Evolutionary conservation across 768 basidiomycete genomes (phyloP), one percentile per base, ranked within the genome.

Genomic region (Coprinellus micaceus): DNA sequence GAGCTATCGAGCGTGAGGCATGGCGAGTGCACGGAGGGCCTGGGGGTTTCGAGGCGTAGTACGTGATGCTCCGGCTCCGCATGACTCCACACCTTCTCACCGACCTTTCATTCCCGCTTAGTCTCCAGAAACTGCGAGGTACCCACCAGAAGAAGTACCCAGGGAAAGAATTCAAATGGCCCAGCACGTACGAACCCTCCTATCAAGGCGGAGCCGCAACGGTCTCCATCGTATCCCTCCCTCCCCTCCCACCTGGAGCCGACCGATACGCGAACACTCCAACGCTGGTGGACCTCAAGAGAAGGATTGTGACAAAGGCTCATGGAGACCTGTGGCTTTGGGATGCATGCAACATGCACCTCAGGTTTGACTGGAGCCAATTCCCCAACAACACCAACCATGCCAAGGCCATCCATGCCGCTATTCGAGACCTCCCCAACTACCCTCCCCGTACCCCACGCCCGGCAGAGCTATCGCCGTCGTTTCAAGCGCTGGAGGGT

Each of bases 1-100:
- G 47, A 39, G 53, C 53, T n/a, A 36, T 60, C 7, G 60, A 61
- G 21, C 39, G 41, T 29, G 36, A 19, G 22, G 60, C 60, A 24
- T 61, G 60, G 60, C 29, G 28, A 25, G 50, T 29, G 47, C 45
- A 58, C 24, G 60, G 60, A 19, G 57, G 53, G 10, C 60, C 57
- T 19, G 47, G 54, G 21, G 41, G 44, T 2, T 54, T 46, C 36
- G 49, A 46, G 7, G 49, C 53, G 2, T n/a, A 24, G 47, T 49
- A n/a, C 19, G 47, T 29, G 47, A 29, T 22, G n/a, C 47, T 49
- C 9, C 9, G 9, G 9, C 47, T 24, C 24, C 9, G 6, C 33
- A 26, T 29, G 11, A 10, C 10, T 15, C 44, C 44, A 22, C 44
- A n/a, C 33, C 13, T 33, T 6, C 6, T 6, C 33, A 33, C 33